phyloP scores from a whole-genome alignment of 371 early-diverging fungal genomes.

The Syncephalastrum contaminatum region DNA sequence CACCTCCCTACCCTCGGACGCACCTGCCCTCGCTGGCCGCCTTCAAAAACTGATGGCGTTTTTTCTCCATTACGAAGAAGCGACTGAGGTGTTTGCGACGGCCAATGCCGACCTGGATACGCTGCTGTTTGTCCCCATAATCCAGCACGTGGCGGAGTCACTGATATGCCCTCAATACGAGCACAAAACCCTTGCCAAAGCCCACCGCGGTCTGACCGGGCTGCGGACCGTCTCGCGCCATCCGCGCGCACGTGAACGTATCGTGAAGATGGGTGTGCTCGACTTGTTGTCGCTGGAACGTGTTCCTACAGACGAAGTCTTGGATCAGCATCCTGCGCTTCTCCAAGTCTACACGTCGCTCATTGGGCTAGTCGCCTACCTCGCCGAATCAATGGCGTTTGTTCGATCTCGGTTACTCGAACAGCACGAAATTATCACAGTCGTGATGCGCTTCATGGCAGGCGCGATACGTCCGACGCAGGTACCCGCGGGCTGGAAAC shows the following conservation, averaged over 20 bases:
- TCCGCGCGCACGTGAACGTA: conserved; percentile 1
- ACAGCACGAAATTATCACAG: conserved; percentile 2
- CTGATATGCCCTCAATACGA: background rate
- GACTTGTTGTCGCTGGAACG: background rate
- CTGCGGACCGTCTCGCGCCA: conserved; percentile 13
- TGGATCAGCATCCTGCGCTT: background rate
- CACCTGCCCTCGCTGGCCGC: background rate
- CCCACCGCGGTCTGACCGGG: conserved; percentile 26
- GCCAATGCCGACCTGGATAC: conserved; percentile 19
- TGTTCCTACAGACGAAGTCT: background rate
- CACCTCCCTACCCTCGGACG: no score
- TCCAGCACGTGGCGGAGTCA: conserved; percentile 17
- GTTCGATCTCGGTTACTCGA: conserved; percentile 26
- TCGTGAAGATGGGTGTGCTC: conserved; percentile 3
- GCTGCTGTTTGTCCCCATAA: conserved; percentile 26
- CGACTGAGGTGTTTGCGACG: conserved; percentile 21
- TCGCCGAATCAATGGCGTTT: conserved; percentile 25
- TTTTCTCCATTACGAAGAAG: conserved; percentile 26
- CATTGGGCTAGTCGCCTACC: conserved; percentile 25
- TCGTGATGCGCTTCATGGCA: conserved; percentile 1
- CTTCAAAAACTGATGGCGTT: conserved; percentile 21
- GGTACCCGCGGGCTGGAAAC: conserved; percentile 17
- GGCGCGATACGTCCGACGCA: background rate
- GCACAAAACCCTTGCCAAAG: conserved; percentile 14
- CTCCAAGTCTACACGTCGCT: conserved; percentile 21